Conservation (phyloP, 495 filamentous ascomycete species). For the Neurospora sp. region DNA sequence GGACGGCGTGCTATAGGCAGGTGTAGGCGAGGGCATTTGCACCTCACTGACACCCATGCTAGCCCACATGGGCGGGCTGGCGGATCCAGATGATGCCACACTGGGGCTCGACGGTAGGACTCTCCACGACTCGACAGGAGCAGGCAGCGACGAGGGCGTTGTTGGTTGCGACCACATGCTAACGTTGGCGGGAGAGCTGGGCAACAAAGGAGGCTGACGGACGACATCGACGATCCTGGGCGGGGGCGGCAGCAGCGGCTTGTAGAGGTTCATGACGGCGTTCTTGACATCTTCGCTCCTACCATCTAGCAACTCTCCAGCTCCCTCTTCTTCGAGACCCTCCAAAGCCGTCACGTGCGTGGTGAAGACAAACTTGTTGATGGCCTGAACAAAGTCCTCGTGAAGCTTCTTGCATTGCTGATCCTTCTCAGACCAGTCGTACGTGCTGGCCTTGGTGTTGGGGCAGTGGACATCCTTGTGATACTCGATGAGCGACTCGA, state of each 20-base stretch:
- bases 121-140: slow-evolving; percentile 84
- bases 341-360: slow-evolving; percentile 85
- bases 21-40: slow-evolving; percentile 59
- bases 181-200: slow-evolving; percentile 68
- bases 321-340: slow-evolving; percentile 93
- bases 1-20: slow-evolving; percentile 30
- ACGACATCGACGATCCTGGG: slow-evolving; percentile 88
- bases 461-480: slow-evolving; percentile 95
- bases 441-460: slow-evolving; percentile 79
- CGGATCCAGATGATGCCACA: slow-evolving; percentile 59
- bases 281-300: slow-evolving; percentile 90
- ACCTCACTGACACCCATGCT: slow-evolving; percentile 62
- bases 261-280: slow-evolving; percentile 74
- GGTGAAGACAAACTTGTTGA: slow-evolving; percentile 95
- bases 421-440: slow-evolving; percentile 97
- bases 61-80: slow-evolving; percentile 65
- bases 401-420: slow-evolving; percentile 93
- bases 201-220: slow-evolving; percentile 73
- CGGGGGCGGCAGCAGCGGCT: slow-evolving; percentile 84
- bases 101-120: slow-evolving; percentile 82
- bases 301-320: slow-evolving; percentile 83
- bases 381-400: slow-evolving; percentile 92
- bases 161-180: slow-evolving; percentile 69
- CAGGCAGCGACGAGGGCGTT: slow-evolving; percentile 42
- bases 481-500: slow-evolving; percentile 89